phyloP scores from a whole-genome alignment of 306 rosid genomes.

The Malus fusca region DNA sequence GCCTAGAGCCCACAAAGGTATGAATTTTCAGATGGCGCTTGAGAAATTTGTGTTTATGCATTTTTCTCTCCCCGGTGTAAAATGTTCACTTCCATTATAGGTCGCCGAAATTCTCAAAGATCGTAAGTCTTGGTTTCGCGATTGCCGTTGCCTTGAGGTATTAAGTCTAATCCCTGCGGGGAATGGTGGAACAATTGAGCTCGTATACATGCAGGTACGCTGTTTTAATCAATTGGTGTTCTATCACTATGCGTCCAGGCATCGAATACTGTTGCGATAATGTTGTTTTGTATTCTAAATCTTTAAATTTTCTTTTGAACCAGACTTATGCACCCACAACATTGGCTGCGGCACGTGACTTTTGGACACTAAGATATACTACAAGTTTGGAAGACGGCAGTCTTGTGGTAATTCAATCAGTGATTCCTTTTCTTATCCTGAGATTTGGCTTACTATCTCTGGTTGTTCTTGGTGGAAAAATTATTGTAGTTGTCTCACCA shows the following conservation, averaged over 20 bases:
- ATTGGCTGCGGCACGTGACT: constrained; percentile 94
- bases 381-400: constrained; percentile 92
- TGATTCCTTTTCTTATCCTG: background rate
- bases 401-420: constrained; percentile 62
- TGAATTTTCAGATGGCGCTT: background rate
- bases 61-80: background rate
- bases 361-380: constrained; percentile 86
- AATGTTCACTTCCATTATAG: constrained; percentile 21
- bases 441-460: background rate
- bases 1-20: constrained; percentile 96
- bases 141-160: constrained; percentile 81
- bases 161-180: constrained; percentile 74
- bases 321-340: constrained; percentile 97
- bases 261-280: too few relatives aligned
- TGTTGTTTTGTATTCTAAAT: background rate
- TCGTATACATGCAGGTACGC: constrained; percentile 84
- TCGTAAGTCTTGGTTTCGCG: constrained; percentile 85
- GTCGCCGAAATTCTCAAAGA: constrained; percentile 95
- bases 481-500: background rate
- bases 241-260: background rate
- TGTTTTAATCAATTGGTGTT: background rate
- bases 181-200: constrained; percentile 87
- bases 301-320: background rate
- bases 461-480: background rate
- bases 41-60: background rate